These are phyloP conservation scores for Tolypocladium album DNA, from an alignment of 2,329 filamentous ascomycete species.

Conservation along the genomic window DNA sequence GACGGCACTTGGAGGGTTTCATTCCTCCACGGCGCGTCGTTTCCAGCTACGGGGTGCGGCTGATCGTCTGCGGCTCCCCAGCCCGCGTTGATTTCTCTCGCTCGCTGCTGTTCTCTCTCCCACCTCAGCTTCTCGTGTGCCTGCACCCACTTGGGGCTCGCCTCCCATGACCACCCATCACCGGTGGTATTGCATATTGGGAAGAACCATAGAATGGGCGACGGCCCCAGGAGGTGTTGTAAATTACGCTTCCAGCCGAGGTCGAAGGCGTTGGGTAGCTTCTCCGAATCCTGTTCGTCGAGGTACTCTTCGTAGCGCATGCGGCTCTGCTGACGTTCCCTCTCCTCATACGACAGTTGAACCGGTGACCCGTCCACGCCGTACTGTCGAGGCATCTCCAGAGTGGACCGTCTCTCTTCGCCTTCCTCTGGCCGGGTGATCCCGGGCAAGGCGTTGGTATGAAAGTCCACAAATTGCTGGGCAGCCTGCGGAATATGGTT, in stretches of 20 bases:
- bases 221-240: constrained; percentile 68
- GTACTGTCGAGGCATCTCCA: constrained; percentile 4
- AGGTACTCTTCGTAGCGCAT: constrained; percentile 62
- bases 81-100: constrained; percentile 54
- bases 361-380: constrained; percentile 22
- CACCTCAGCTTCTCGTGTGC: constrained; percentile 52
- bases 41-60: neutral
- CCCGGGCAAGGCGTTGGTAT: constrained; percentile 71
- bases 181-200: constrained; percentile 79
- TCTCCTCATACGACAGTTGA: constrained; percentile 41
- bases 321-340: constrained; percentile 43
- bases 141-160: constrained; percentile 67
- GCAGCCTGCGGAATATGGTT: constrained; percentile 41
- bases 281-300: constrained; percentile 78
- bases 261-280: constrained; percentile 88
- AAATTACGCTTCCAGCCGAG: constrained; percentile 76
- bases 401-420: constrained; percentile 39
- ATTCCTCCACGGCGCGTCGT: neutral
- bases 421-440: constrained; percentile 75
- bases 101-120: constrained; percentile 49
- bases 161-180: constrained; percentile 91
- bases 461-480: constrained; percentile 69
- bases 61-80: constrained; percentile 41
- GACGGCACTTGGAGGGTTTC: constrained; percentile 1
- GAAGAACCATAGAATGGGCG: constrained; percentile 62